phyloP scores from a whole-genome alignment of 225 moss, liverwort and hornwort genomes.

The Antitrichia curtipendula region DNA sequence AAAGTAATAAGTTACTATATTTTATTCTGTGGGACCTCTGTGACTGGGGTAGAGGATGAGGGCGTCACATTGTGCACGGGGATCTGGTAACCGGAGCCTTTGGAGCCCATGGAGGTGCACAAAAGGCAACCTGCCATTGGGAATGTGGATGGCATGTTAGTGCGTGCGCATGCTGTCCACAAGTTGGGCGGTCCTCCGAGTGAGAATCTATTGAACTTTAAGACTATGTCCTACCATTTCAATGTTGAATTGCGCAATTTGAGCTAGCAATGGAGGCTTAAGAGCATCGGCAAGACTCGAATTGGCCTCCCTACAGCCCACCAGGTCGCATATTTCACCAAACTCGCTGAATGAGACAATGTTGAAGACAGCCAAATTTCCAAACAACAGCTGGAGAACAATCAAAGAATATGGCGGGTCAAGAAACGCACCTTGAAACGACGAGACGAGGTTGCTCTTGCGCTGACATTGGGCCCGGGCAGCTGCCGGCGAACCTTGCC shows the following conservation, averaged over 20 bases:
- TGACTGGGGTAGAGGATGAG: neutral
- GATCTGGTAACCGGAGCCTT: neutral
- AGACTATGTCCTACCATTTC: neutral
- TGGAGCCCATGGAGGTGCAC: neutral
- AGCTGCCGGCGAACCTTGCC: neutral
- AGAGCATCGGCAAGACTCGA: neutral
- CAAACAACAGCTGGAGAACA: neutral
- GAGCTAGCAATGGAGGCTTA: neutral
- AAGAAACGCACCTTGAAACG: neutral
- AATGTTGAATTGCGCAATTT: neutral
- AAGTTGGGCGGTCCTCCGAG: neutral
- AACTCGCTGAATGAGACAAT: neutral
- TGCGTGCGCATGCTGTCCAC: neutral
- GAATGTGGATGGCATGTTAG: neutral
- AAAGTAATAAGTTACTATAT: neutral
- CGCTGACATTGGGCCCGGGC: slow-evolving; percentile 2
- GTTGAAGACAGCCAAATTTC: neutral
- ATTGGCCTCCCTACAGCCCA: neutral
- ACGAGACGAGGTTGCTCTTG: neutral
- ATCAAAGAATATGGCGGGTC: neutral
- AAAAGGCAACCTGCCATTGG: neutral
- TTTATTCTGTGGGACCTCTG: neutral
- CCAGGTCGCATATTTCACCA: neutral
- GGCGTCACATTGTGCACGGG: neutral
- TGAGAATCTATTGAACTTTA: neutral